A percentile compares a stretch with the other conserved stretches of the same genome.
Conservation (phyloP, 179 eudicot genomes). For the Drosera spatulata region DNA sequence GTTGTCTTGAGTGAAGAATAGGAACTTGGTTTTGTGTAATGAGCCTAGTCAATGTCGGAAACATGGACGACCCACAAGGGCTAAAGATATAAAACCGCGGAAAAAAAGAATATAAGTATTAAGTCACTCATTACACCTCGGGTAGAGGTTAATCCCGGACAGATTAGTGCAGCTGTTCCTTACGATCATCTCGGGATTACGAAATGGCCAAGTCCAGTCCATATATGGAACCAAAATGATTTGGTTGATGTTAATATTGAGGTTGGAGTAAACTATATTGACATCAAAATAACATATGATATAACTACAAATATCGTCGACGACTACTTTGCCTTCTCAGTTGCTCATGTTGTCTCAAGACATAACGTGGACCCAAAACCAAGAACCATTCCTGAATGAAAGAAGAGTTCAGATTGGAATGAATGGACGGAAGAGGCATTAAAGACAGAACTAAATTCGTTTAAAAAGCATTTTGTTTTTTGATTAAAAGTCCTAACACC, state of each 20-base stretch:
- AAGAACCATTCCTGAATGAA: neutral
- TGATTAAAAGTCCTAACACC: neutral
- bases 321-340: neutral
- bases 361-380: neutral
- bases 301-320: neutral
- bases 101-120: neutral
- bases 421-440: slow-evolving; percentile 3
- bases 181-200: neutral
- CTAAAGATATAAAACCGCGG: neutral
- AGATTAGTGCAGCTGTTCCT: no score
- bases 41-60: slow-evolving; percentile 6
- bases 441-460: neutral
- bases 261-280: neutral
- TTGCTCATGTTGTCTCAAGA: neutral
- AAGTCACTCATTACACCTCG: no score
- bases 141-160: no score
- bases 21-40: no score
- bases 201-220: neutral
- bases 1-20: no score
- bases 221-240: neutral
- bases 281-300: neutral
- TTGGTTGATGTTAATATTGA: neutral
- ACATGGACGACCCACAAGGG: neutral
- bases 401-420: neutral
- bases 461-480: neutral